Evolutionary conservation across 805 yeast genomes (phyloP).

Genomic region (Cyberlindnera suaveolens): DNA sequence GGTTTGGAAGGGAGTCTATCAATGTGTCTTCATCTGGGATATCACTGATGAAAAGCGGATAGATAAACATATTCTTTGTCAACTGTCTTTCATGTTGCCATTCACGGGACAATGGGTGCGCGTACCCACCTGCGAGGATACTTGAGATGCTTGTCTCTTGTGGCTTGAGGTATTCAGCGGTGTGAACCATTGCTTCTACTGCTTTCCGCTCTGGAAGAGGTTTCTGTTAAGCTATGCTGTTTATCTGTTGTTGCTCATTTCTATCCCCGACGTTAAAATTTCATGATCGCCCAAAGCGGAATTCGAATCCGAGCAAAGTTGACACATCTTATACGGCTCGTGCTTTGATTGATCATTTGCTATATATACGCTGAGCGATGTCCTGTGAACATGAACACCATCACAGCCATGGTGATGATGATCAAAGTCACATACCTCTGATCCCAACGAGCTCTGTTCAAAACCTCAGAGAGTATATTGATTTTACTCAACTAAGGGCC

Average conservation of each 20-base stretch:
- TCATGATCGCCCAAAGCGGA: too few relatives aligned
- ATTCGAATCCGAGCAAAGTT: too few relatives aligned
- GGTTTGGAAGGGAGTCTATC: constrained; percentile 80
- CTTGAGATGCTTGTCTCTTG: constrained; percentile 62
- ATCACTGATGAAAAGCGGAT: constrained; percentile 84
- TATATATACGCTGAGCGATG: background rate
- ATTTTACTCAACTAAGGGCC: constrained; percentile 52
- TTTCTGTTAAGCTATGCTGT: too few relatives aligned
- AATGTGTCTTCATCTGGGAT: constrained; percentile 68
- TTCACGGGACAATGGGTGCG: constrained; percentile 78
- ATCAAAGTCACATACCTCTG: constrained; percentile 42
- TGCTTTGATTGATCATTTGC: too few relatives aligned
- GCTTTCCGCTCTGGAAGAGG: background rate
- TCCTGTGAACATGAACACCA: constrained; percentile 24
- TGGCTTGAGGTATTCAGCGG: constrained; percentile 61
- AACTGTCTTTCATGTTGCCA: constrained; percentile 90
- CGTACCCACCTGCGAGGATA: constrained; percentile 88
- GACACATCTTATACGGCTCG: too few relatives aligned
- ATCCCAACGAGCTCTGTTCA: constrained; percentile 66
- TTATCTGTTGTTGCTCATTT: too few relatives aligned
- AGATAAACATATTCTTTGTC: constrained; percentile 83
- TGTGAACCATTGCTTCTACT: constrained; percentile 42
- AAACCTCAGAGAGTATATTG: constrained; percentile 57
- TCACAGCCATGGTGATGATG: constrained; percentile 16
- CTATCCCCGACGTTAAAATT: too few relatives aligned